Evolutionary conservation across 73 alveolate genomes (phyloP).

Genomic region (Tetrahymena borealis): DNA sequence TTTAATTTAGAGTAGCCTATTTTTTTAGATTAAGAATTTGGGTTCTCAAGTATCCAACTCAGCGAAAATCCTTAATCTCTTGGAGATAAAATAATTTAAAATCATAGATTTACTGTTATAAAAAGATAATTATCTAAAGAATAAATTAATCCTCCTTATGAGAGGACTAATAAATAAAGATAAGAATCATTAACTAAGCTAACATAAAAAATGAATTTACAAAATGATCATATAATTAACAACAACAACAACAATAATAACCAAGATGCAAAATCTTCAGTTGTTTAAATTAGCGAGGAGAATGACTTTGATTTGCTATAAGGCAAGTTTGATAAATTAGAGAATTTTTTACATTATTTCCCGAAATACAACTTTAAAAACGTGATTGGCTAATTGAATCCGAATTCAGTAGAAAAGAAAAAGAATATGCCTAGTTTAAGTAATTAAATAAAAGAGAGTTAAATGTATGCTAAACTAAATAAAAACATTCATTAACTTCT

Average conservation of each 20-base stretch:
- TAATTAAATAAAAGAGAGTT: not conserved
- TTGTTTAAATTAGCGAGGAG: not conserved
- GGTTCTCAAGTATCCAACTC: not conserved
- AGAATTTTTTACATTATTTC: not conserved
- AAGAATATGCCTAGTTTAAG: not conserved
- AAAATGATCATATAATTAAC: not conserved
- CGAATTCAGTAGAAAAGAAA: not conserved
- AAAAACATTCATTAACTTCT: not conserved
- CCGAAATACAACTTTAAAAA: not conserved
- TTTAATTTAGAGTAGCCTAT: too few species aligned
- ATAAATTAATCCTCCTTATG: not conserved
- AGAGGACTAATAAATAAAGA: not conserved
- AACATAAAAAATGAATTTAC: not conserved
- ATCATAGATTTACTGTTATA: not conserved
- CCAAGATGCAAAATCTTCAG: not conserved
- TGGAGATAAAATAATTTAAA: not conserved
- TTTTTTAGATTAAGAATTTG: not conserved
- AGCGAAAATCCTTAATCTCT: not conserved
- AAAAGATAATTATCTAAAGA: not conserved
- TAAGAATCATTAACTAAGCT: not conserved
- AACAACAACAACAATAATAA: too few species aligned
- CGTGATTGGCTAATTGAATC: not conserved
- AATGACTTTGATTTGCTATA: not conserved
- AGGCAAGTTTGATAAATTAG: not conserved
- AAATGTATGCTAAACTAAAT: not conserved